Base-by-base conservation (phyloP, 805 yeast genomes). In the Yamadazyma nakazawae region DNA sequence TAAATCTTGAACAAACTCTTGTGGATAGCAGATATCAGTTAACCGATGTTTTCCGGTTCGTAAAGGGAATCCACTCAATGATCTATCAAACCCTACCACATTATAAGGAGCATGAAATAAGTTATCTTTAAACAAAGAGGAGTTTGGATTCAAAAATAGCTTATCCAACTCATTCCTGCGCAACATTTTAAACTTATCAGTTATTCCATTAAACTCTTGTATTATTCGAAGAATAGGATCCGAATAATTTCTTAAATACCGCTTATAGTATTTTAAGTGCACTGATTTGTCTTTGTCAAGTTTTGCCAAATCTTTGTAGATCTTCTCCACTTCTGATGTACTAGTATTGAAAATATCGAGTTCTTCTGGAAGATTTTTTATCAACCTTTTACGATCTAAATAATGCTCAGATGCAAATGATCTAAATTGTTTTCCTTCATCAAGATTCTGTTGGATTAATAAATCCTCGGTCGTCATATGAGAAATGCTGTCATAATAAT, bases 1-100 rank as follows among this genome's bases (percentile, higher is more conserved):
- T 25, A 70, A 51, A 49, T 72, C 77, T 39, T 64, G 66, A 11
- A 72, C 58, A 37, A 72, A 63, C 54, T 72, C 77, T 40, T 60
- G 62, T 2, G 77, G 76, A 34, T 60, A 63, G 9, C 52, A 50
- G 32, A 56, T 46, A 13, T 57, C 60, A 30, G 60, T 60, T 14
- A 46, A 35, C 37, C 47, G 43, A 45, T 52, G 38, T 37, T 60
- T 58, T 8, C 63, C 63, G 12, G 42, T 43, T 17, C 63, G 51
- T 26, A 71, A 49, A 1, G 77, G 77, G 25, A 68, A 55, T 2
- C 77, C 77, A 24, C 65, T 57, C 26, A 70, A 52, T 21, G 67
- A 58, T 41, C 66, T 56, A 54, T 72, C 77, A 52, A 69, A 69
- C 5, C 77, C 77, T 2, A 68, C 55, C 8, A 70, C 74, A 53